These are phyloP conservation scores for Coemansia guatemalensis DNA, from an alignment of 192 early-diverging fungal genomes.

Conservation along the genomic window DNA sequence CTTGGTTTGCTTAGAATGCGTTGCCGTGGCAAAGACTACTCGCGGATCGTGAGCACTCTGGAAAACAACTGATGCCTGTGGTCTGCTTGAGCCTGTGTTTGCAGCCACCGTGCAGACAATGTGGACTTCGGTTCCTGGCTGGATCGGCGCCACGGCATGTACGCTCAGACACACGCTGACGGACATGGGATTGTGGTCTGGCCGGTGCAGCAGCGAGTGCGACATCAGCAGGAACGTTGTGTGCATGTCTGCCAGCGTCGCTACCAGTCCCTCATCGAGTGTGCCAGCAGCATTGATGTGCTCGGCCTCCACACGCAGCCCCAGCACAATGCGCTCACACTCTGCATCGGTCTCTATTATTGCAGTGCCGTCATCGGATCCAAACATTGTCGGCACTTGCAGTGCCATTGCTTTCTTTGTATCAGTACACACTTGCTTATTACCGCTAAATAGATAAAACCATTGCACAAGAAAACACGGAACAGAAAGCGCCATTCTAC, in stretches of 20 bases:
- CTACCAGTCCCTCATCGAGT: slow-evolving; percentile 44
- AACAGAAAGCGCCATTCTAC: not conserved
- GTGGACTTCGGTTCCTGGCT: slow-evolving; percentile 18
- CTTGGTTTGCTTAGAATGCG: slow-evolving; percentile 35
- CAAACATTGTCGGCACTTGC: slow-evolving; percentile 13
- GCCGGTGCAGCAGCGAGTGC: slow-evolving; percentile 12
- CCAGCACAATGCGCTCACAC: slow-evolving; percentile 10
- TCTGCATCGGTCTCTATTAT: slow-evolving; percentile 9
- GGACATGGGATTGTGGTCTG: slow-evolving; percentile 25
- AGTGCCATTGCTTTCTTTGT: not conserved
- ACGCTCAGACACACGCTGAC: slow-evolving; percentile 36
- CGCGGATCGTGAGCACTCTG: slow-evolving; percentile 4
- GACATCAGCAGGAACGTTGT: slow-evolving; percentile 35
- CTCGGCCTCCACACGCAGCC: slow-evolving; percentile 11
- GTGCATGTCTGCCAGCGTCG: slow-evolving; percentile 37
- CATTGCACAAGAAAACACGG: not conserved
- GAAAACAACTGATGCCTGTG: slow-evolving; percentile 28
- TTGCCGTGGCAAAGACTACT: slow-evolving; percentile 32
- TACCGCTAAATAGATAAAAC: not conserved
- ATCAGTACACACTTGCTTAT: not conserved
- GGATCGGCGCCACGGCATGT: slow-evolving; percentile 17
- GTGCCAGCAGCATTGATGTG: slow-evolving; percentile 29
- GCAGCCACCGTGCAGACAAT: slow-evolving; percentile 17
- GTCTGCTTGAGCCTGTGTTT: slow-evolving; percentile 3
- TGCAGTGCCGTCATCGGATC: slow-evolving; percentile 8